Evolutionary conservation across 495 filamentous ascomycete species (phyloP), one percentile per base, ranked within the genome.

Genomic region (Xylaria castorea): DNA sequence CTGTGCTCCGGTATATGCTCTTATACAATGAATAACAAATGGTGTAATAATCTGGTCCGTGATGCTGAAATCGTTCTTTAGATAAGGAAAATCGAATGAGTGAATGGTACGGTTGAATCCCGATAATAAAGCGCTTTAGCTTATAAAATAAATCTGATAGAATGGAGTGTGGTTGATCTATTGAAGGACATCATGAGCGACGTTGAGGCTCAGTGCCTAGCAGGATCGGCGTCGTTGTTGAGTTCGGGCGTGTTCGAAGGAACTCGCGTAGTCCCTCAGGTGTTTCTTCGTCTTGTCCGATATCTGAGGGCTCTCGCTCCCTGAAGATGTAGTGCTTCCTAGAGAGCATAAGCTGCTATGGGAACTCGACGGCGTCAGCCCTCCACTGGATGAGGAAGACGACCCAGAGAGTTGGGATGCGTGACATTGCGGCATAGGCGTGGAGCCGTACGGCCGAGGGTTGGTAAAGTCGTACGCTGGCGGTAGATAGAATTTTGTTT

Each of bases 261-360:
- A 93, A 79, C 90, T 91, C 44, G 93, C 93, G 81, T 97, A 98
- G 70, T 91, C 91, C 60, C 92, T 89, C 63, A 98, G 88, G 80
- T 97, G 93, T 79, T 88, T 91, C 72, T 91, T 90, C 32, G 92
- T 89, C 80, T 93, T 91, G 66, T 92, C 90, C 22, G 94, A 93
- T 71, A 95, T 84, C 50, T 87, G 83, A 9, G 84, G 79, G 22
- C 83, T 78, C 70, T 90, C 89, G 55, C 85, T 80, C n/a, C 82
- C 77, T 22, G 70, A 66, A 30, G 70, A 72, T 5, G 86, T 84
- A 22, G 84, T 87, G 79, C 91, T 92, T 66, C 89, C 88, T 48
- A 95, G 87, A 25, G 94, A 97, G 73, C 89, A 92, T 44, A 97
- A 88, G 62, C 93, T 97, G 67, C 92, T 93, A 76, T 93, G 92